Evolutionary conservation across 2,329 filamentous ascomycete genomes (phyloP), one percentile per base, ranked within the genome.

Genomic region (Alternaria sp.): DNA sequence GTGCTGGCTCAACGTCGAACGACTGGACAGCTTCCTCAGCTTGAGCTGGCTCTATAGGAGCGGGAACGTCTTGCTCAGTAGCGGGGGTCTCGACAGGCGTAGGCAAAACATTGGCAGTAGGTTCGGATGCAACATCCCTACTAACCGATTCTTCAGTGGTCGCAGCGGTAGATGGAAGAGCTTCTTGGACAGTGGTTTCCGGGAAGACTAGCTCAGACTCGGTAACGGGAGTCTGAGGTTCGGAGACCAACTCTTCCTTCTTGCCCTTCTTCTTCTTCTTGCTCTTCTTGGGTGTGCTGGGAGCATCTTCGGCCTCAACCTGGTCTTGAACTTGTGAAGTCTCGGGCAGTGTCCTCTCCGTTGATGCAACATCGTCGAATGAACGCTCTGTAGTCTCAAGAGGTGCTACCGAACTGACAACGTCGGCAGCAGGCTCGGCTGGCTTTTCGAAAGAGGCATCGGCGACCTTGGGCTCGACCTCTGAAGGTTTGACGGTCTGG

Each of bases 221-320:
- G 40, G 45, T 40, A 23, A 65, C 50, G 32, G 61, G 69, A 26
- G 69, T 69, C 28, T 69, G 65, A 55, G 68, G 62, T 59, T 71
- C 68, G 23, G 69, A 69, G 11, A 62, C 53, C 7, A 64, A 68
- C 17, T 68, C 62, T 9, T 57, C 59, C 59, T 74, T 74, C 55
- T 74, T 76, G 26, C 65, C 61, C 65, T 75, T 76, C 62, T 73
- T 73, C 59, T 75, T 75, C 47, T 74, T 74, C 63, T 74, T 76
- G 28, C 61, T 58, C 62, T 77, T 74, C 63, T 76, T 77, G 1
- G 71, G 68, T 7, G 50, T 51, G 5, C 26, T 58, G 17, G 50
- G 15, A 19, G 36, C n/a, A 12, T 56, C 55, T 15, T 62, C 51
- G 26, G 17, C 23, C 17, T 55, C 26, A 1, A 13, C 26, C 10